Evolutionary conservation across 2,329 filamentous ascomycete species (phyloP).

Genomic region (Mariannaea sp.): DNA sequence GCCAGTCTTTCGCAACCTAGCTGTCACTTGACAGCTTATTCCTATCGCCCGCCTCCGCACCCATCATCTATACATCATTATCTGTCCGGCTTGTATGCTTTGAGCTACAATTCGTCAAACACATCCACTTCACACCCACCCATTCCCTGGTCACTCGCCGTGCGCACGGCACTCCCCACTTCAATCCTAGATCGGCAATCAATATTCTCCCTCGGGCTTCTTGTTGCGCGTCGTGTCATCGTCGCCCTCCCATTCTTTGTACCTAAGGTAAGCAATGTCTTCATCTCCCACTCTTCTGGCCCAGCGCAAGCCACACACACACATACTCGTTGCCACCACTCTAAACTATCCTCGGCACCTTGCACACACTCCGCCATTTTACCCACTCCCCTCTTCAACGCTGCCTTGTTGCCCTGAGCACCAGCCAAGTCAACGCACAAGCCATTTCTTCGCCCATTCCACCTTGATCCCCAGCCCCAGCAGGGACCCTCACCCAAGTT

Average conservation of each 20-base stretch:
- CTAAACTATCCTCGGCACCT: slow-evolving; percentile 16
- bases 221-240: slow-evolving; percentile 19
- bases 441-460: slow-evolving; percentile 1
- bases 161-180: slow-evolving; percentile 12
- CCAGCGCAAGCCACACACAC: slow-evolving; percentile 17
- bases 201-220: neutral
- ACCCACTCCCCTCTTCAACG: slow-evolving; percentile 9
- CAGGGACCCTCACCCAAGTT: slow-evolving; percentile 10
- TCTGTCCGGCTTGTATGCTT: slow-evolving; percentile 7
- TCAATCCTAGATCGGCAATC: slow-evolving; percentile 15
- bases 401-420: slow-evolving; percentile 8
- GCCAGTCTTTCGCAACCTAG: slow-evolving; percentile 2
- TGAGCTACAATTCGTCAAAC: slow-evolving; percentile 13
- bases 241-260: slow-evolving; percentile 6
- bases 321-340: slow-evolving; percentile 14
- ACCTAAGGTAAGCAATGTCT: slow-evolving; percentile 23
- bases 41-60: slow-evolving; percentile 15
- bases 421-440: slow-evolving; percentile 8
- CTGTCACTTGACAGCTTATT: slow-evolving; percentile 1
- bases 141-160: slow-evolving; percentile 9
- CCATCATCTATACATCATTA: slow-evolving; percentile 11
- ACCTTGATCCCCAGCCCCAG: slow-evolving; percentile 11
- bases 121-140: slow-evolving; percentile 11
- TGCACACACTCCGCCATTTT: slow-evolving; percentile 8
- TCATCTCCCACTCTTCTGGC: slow-evolving; percentile 6